phyloP scores from a whole-genome alignment of 2,329 filamentous ascomycete genomes.

The Diplodia corticola region DNA sequence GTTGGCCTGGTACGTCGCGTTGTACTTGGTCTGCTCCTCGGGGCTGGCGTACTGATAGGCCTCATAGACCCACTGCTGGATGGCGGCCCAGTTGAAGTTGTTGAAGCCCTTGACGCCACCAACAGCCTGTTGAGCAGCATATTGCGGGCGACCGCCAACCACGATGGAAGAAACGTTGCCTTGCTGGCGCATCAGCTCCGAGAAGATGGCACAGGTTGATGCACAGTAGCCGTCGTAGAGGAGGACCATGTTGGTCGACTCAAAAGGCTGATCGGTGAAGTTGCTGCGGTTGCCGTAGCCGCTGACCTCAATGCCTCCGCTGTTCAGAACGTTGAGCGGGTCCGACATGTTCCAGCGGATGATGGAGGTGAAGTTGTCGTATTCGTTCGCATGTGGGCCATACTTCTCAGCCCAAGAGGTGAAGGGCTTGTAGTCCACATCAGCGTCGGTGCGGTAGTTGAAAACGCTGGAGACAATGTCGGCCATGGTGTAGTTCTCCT shows the following conservation, averaged over 20 bases:
- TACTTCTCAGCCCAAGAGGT: constrained; percentile 48
- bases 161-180: constrained; percentile 56
- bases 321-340: constrained; percentile 31
- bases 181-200: constrained; percentile 55
- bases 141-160: constrained; percentile 51
- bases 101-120: constrained; percentile 55
- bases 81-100: constrained; percentile 37
- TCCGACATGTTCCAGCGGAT: constrained; percentile 41
- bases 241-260: constrained; percentile 52
- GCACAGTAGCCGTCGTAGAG: constrained; percentile 62
- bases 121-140: constrained; percentile 55
- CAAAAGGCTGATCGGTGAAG: constrained; percentile 56
- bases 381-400: constrained; percentile 36
- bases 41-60: constrained; percentile 27
- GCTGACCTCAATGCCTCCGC: constrained; percentile 40
- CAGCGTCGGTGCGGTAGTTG: constrained; percentile 50
- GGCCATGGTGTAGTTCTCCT: constrained; percentile 40
- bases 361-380: constrained; percentile 44
- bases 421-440: constrained; percentile 53
- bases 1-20: constrained; percentile 31
- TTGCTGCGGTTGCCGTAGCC: constrained; percentile 40
- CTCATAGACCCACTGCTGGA: constrained; percentile 32
- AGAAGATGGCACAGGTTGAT: constrained; percentile 59
- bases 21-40: constrained; percentile 30
- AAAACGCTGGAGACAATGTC: constrained; percentile 45